Evolutionary conservation across 179 eudicot species (phyloP).

Genomic region (Camellia oleifera): DNA sequence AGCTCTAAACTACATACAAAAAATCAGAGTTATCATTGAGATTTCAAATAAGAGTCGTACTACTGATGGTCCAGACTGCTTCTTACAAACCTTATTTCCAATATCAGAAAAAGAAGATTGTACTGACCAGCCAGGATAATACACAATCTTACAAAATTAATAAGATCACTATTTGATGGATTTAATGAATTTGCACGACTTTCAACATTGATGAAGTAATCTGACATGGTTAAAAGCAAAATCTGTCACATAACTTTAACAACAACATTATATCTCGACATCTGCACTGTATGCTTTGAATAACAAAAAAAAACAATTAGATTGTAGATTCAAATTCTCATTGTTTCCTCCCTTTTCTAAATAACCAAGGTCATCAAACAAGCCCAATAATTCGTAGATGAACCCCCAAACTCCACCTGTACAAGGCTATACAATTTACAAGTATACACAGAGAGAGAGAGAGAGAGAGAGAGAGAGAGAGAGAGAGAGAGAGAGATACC

Average conservation of each 20-base stretch:
- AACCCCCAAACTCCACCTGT: background rate
- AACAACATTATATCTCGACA: no score
- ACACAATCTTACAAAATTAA: background rate
- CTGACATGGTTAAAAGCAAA: no score
- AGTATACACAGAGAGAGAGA: background rate
- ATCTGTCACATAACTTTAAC: no score
- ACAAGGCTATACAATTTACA: background rate
- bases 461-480: background rate
- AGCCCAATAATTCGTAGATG: background rate
- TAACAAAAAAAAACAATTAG: no score
- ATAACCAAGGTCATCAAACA: background rate
- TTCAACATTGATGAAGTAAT: no score
- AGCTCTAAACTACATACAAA: background rate
- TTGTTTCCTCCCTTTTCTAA: background rate
- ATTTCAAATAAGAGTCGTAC: no score
- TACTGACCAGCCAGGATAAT: background rate
- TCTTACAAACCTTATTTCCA: background rate
- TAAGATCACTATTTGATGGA: background rate
- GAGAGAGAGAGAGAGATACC: slow-evolving; percentile 23
- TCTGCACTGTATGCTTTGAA: background rate
- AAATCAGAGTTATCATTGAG: background rate
- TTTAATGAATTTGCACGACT: background rate
- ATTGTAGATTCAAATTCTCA: background rate
- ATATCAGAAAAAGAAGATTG: background rate
- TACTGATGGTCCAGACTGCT: background rate